A percentile compares a stretch with the other conserved stretches of the same genome.
Evolutionary conservation across 2,329 filamentous ascomycete genomes (phyloP).

Genomic region (Chaetomium strumarium): DNA sequence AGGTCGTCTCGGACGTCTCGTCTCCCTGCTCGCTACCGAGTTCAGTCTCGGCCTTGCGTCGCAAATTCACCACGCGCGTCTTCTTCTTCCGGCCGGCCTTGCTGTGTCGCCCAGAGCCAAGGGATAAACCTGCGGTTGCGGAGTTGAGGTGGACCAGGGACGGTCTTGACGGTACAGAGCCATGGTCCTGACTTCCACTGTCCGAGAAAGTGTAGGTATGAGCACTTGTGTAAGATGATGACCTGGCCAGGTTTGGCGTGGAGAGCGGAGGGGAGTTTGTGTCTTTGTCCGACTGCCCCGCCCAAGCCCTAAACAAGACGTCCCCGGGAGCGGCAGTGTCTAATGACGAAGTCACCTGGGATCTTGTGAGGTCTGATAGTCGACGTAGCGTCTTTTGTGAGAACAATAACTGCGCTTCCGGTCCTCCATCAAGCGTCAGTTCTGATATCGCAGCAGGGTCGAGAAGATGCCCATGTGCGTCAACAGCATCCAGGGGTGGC

Average conservation of each 20-base stretch:
- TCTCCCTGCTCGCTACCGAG: constrained; percentile 34
- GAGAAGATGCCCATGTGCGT: constrained; percentile 70
- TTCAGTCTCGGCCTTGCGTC: constrained; percentile 45
- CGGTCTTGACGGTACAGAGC: constrained; percentile 61
- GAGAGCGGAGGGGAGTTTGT: constrained; percentile 42
- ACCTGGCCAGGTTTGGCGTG: constrained; percentile 53
- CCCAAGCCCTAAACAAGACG: constrained; percentile 89
- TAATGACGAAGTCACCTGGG: constrained; percentile 81
- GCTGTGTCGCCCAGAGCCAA: constrained; percentile 53
- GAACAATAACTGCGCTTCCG: constrained; percentile 83
- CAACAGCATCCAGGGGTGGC: constrained; percentile 74
- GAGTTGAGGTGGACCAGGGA: constrained; percentile 59
- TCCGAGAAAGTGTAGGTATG: constrained; percentile 71
- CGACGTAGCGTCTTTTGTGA: constrained; percentile 90
- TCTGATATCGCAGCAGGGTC: constrained; percentile 70
- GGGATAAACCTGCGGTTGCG: constrained; percentile 54
- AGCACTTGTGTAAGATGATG: constrained; percentile 53
- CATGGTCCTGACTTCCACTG: constrained; percentile 57
- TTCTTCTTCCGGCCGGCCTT: constrained; percentile 72
- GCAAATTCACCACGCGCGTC: constrained; percentile 74
- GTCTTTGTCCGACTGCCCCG: constrained; percentile 65
- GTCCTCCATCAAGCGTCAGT: constrained; percentile 69
- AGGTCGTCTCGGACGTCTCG: constrained; percentile 47
- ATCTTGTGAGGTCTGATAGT: constrained; percentile 76
- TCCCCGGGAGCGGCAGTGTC: constrained; percentile 89